Conservation (phyloP, 768 basidiomycete genomes). For the Crepidotus variabilis region DNA sequence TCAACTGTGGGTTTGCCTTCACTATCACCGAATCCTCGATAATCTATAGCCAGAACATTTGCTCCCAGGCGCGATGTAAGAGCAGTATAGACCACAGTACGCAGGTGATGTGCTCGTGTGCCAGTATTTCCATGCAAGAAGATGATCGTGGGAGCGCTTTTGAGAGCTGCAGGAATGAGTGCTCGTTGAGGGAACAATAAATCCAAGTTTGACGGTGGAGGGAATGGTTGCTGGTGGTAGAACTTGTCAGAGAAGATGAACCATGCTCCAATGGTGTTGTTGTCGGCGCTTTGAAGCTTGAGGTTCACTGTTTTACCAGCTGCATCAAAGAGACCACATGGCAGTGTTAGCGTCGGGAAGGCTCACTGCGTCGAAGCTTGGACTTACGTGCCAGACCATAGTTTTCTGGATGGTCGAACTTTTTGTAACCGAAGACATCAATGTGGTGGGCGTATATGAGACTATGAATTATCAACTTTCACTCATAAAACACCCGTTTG, state of each 20-base stretch:
- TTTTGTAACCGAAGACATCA: slow-evolving; percentile 29
- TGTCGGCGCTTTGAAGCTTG: slow-evolving; percentile 57
- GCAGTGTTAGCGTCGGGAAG: neutral
- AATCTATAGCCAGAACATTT: slow-evolving; percentile 69
- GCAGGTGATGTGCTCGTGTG: slow-evolving; percentile 49
- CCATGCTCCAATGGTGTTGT: slow-evolving; percentile 64
- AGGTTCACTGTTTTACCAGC: slow-evolving; percentile 63
- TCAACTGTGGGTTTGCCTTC: slow-evolving; percentile 55
- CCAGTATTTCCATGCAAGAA: slow-evolving; percentile 76
- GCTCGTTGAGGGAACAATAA: slow-evolving; percentile 23
- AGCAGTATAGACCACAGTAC: slow-evolving; percentile 47
- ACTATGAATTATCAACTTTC: slow-evolving; percentile 13
- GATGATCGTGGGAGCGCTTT: slow-evolving; percentile 51
- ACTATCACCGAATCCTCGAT: slow-evolving; percentile 75
- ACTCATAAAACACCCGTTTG: slow-evolving; percentile 3
- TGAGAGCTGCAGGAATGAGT: slow-evolving; percentile 25
- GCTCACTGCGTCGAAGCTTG: neutral
- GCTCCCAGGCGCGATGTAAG: slow-evolving; percentile 48
- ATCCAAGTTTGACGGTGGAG: slow-evolving; percentile 30
- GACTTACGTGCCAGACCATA: slow-evolving; percentile 40
- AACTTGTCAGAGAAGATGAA: slow-evolving; percentile 53
- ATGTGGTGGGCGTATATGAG: slow-evolving; percentile 37
- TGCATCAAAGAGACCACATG: slow-evolving; percentile 16
- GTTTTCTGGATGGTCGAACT: slow-evolving; percentile 35
- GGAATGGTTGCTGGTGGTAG: slow-evolving; percentile 33